These are phyloP conservation scores for Mangifera indica DNA, from an alignment of 345 rosid genomes.

Conservation along the genomic window DNA sequence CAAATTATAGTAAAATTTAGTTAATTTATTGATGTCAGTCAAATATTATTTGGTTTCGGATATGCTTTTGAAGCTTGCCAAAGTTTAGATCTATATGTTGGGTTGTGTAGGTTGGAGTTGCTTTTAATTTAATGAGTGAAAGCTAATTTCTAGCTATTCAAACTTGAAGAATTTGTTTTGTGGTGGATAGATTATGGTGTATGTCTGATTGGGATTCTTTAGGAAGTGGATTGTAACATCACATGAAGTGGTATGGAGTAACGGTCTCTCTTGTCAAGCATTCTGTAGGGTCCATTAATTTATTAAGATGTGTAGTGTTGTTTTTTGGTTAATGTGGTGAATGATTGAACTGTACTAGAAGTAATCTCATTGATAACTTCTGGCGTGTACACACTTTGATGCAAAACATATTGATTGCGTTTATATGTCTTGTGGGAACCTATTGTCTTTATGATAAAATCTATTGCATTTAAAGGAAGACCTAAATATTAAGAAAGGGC, in stretches of 20 bases:
- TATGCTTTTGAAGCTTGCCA: background rate
- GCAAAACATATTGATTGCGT: constrained; percentile 14
- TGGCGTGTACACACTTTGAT: constrained; percentile 3
- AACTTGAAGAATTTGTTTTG: constrained; percentile 13
- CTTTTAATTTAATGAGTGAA: constrained; percentile 12
- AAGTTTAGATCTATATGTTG: constrained; percentile 8
- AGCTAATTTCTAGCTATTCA: background rate
- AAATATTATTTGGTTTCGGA: background rate
- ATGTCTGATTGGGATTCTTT: constrained; percentile 19
- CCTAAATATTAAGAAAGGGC: background rate
- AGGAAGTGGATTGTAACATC: constrained; percentile 23
- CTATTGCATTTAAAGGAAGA: background rate
- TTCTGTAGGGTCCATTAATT: constrained; percentile 29
- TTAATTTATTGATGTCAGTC: background rate
- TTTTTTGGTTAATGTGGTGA: constrained; percentile 14
- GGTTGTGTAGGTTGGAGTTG: constrained; percentile 5
- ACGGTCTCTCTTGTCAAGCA: constrained; percentile 11
- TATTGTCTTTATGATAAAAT: constrained; percentile 22
- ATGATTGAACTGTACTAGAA: constrained; percentile 11
- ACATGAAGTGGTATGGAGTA: constrained; percentile 13
- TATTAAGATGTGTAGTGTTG: constrained; percentile 20
- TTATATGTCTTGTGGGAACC: constrained; percentile 7
- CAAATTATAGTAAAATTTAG: background rate
- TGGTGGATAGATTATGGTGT: constrained; percentile 24
- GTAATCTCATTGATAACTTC: constrained; percentile 5